phyloP scores from a whole-genome alignment of 116 monocot genomes.

The Posidonia oceanica region DNA sequence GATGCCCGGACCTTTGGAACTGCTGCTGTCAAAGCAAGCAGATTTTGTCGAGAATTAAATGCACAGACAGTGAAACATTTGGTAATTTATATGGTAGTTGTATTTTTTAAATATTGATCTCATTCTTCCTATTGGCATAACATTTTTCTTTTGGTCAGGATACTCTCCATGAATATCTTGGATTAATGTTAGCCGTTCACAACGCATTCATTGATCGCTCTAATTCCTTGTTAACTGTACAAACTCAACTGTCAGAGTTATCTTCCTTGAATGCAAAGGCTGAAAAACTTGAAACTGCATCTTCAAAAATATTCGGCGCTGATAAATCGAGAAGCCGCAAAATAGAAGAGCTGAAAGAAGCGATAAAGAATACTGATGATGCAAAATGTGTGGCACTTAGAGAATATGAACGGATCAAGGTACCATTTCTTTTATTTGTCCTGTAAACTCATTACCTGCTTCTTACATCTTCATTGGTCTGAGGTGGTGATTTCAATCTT shows the following conservation, averaged over 20 bases:
- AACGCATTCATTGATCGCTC: slow-evolving; percentile 75
- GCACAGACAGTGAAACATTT: slow-evolving; percentile 65
- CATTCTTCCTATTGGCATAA: not conserved
- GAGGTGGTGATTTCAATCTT: no score
- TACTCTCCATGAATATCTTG: slow-evolving; percentile 75
- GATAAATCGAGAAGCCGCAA: slow-evolving; percentile 57
- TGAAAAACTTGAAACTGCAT: slow-evolving; percentile 70
- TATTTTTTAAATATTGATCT: not conserved
- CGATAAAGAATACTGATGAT: slow-evolving; percentile 50
- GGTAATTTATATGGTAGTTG: slow-evolving; percentile 29
- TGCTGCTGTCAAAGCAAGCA: slow-evolving; percentile 80
- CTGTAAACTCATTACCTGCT: not conserved
- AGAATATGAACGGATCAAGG: slow-evolving; percentile 86
- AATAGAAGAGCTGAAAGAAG: slow-evolving; percentile 56
- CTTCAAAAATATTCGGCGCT: slow-evolving; percentile 56
- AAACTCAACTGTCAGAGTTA: slow-evolving; percentile 61
- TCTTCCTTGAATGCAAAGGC: slow-evolving; percentile 44
- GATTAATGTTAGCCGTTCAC: slow-evolving; percentile 61
- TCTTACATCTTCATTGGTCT: no score
- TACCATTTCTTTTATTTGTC: slow-evolving; percentile 12
- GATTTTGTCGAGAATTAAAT: slow-evolving; percentile 72
- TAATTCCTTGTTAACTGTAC: slow-evolving; percentile 63
- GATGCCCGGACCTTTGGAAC: slow-evolving; percentile 49
- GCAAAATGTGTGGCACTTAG: slow-evolving; percentile 51
- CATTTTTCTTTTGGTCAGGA: slow-evolving; percentile 31